Conservation (phyloP, 495 filamentous ascomycete genomes). For the Parachaetomium inaequale region DNA sequence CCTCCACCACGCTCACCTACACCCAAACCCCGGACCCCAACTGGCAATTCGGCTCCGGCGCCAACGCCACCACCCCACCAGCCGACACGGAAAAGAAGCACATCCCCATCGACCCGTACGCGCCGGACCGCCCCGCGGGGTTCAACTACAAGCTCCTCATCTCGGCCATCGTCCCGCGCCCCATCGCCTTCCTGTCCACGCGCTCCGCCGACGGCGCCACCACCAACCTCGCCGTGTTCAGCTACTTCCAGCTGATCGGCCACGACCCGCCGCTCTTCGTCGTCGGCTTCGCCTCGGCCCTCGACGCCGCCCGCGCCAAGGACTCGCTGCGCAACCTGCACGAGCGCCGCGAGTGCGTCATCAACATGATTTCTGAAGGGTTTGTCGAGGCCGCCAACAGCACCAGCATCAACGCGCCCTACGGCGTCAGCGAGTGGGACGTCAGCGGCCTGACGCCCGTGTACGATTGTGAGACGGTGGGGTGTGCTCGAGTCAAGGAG, state of each 20-base stretch:
- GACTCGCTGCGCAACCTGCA: slow-evolving; percentile 73
- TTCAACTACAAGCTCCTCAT: slow-evolving; percentile 95
- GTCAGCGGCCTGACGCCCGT: slow-evolving; percentile 71
- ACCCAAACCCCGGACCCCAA: slow-evolving; percentile 69
- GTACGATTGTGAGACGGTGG: slow-evolving; percentile 58
- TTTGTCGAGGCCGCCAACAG: slow-evolving; percentile 87
- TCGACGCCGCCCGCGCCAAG: slow-evolving; percentile 54
- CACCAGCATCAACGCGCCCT: slow-evolving; percentile 71
- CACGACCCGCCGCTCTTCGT: slow-evolving; percentile 89
- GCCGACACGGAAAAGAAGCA: slow-evolving; percentile 55
- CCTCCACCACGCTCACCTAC: slow-evolving; percentile 50
- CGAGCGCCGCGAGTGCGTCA: slow-evolving; percentile 68
- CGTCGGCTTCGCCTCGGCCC: slow-evolving; percentile 63
- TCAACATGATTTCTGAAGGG: slow-evolving; percentile 84
- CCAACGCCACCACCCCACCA: slow-evolving; percentile 49
- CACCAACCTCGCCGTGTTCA: slow-evolving; percentile 80
- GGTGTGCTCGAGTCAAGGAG: slow-evolving; percentile 72
- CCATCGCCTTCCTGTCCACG: slow-evolving; percentile 58
- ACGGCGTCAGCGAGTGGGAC: slow-evolving; percentile 77
- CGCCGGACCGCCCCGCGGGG: slow-evolving; percentile 58
- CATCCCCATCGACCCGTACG: slow-evolving; percentile 79
- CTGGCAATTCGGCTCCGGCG: slow-evolving; percentile 78
- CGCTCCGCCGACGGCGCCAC: slow-evolving; percentile 41
- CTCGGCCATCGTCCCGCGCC: slow-evolving; percentile 78
- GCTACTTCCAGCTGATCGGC: slow-evolving; percentile 76